Evolutionary conservation across 371 early-diverging fungal genomes (phyloP).

Genomic region (Coemansia sp.): DNA sequence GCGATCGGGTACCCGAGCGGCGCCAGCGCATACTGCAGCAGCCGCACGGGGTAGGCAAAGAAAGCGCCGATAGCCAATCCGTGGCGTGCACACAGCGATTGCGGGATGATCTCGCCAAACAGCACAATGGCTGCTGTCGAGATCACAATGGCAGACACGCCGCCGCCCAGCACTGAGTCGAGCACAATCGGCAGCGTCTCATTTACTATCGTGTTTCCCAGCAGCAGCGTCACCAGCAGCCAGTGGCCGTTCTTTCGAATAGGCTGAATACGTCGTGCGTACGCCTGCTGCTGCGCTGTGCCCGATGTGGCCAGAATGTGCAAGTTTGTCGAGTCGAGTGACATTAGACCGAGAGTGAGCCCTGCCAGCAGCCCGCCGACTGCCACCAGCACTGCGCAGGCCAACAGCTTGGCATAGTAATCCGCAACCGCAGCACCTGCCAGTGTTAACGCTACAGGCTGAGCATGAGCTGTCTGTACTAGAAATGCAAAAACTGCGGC

Average conservation of each 20-base stretch:
- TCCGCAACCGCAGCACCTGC: not conserved
- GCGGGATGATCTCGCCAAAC: conserved; percentile 93
- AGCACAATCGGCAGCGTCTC: conserved; percentile 92
- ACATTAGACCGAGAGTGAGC: conserved; percentile 74
- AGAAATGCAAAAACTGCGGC: conserved; percentile 6
- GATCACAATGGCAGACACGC: conserved; percentile 80
- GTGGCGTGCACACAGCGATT: conserved; percentile 78
- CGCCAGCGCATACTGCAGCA: conserved; percentile 63
- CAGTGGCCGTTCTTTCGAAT: conserved; percentile 69
- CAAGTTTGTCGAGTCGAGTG: conserved; percentile 63
- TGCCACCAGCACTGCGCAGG: conserved; percentile 59
- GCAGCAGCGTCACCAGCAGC: conserved; percentile 81
- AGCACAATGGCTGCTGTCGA: conserved; percentile 87
- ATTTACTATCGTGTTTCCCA: conserved; percentile 90
- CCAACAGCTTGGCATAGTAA: conserved; percentile 25
- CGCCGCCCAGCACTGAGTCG: conserved; percentile 70
- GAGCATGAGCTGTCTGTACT: not conserved
- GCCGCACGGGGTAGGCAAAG: conserved; percentile 72
- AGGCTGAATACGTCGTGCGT: conserved; percentile 67
- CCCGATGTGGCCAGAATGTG: conserved; percentile 66
- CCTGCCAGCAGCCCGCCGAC: conserved; percentile 82
- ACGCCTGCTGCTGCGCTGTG: conserved; percentile 59
- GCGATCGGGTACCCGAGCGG: conserved; percentile 81
- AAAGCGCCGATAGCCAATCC: conserved; percentile 79
- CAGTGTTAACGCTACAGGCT: not conserved